Evolutionary conservation across 2,329 filamentous ascomycete species (phyloP), one percentile per base, ranked within the genome.

Genomic region (Calonectria hawksworthii): DNA sequence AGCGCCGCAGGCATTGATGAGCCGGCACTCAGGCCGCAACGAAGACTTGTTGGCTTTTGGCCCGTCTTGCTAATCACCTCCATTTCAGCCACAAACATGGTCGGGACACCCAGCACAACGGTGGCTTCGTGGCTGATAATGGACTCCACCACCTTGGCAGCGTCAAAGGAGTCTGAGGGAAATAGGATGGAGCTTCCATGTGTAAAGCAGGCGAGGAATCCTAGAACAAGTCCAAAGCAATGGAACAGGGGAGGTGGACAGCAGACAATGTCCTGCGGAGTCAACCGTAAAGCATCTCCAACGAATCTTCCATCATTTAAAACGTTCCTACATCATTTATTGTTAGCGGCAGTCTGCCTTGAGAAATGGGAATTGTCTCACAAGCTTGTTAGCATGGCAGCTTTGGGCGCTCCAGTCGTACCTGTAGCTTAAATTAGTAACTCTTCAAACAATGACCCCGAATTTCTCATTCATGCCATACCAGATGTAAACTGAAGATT

Each of bases 211-310:
- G 93, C 92, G 88, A 94, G 92, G 79, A 93, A 93, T 11, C 93
- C 93, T 2, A 94, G 84, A 30, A 94, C 92, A 72, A 91, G 90
- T n/a, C 93, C 93, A 78, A 95, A 95, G 83, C 93, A 94, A 81
- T 93, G 92, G 83, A 93, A 93, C 4, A 93, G 85, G 0, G 92
- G 92, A 2, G 92, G 91, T 14, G 91, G 91, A 76, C 92, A 93
- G 80, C 91, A 93, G 5, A 93, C 88, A 10, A 93, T 86, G 78
- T 95, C 93, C 0, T 89, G 78, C 2, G 88, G 51, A 8, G 77
- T 76, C 4, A 78, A 52, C 10, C 66, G 70, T 70, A 78, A 93
- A 70, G 91, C 90, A 2, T 89, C 87, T 26, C 92, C 93, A 74
- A 72, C 67, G n/a, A 76, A 77, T 32, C 66, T 69, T 0, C 64